Percentiles rank a stretch among this genome's conserved stretches.
Evolutionary conservation across 768 basidiomycete species (phyloP).

Genomic region (Cystofilobasidium ferigula): DNA sequence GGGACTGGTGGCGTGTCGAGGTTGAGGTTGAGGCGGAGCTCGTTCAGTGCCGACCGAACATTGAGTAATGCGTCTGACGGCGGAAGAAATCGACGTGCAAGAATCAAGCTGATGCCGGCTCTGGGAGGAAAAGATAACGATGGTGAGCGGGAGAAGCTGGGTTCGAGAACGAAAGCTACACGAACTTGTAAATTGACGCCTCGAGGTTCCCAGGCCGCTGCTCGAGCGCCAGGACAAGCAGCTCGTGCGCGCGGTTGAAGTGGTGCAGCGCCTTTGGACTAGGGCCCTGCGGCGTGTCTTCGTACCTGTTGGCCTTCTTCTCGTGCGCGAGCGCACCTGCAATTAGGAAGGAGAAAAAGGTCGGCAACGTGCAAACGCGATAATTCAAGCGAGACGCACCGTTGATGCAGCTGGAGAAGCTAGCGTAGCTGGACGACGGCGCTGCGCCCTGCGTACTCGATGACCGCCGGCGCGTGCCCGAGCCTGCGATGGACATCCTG

Average conservation of each 20-base stretch:
- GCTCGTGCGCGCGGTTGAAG: slow-evolving; percentile 34
- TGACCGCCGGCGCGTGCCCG: neutral
- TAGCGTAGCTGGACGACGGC: neutral
- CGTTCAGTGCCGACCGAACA: slow-evolving; percentile 28
- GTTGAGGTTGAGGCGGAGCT: slow-evolving; percentile 21
- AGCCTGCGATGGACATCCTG: neutral
- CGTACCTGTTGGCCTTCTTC: slow-evolving; percentile 21
- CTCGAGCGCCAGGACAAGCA: slow-evolving; percentile 31
- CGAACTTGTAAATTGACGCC: slow-evolving; percentile 32
- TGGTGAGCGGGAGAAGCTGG: neutral
- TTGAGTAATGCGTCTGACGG: slow-evolving; percentile 30
- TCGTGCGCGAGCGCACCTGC: slow-evolving; percentile 21
- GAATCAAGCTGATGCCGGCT: slow-evolving; percentile 31
- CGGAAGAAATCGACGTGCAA: slow-evolving; percentile 34
- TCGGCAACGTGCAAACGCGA: neutral
- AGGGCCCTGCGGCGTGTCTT: neutral
- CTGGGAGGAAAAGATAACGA: slow-evolving; percentile 13
- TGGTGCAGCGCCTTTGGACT: slow-evolving; percentile 34
- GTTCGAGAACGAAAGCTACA: neutral
- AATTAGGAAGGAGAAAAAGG: neutral
- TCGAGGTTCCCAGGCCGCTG: slow-evolving; percentile 29
- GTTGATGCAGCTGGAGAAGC: slow-evolving; percentile 11
- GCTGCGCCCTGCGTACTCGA: neutral
- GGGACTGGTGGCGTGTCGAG: slow-evolving; percentile 1
- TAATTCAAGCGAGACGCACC: neutral